A percentile compares a stretch with the other conserved stretches of the same genome.
phyloP scores from a whole-genome alignment of 2,329 filamentous ascomycete genomes.

The Botrytis byssoidea region DNA sequence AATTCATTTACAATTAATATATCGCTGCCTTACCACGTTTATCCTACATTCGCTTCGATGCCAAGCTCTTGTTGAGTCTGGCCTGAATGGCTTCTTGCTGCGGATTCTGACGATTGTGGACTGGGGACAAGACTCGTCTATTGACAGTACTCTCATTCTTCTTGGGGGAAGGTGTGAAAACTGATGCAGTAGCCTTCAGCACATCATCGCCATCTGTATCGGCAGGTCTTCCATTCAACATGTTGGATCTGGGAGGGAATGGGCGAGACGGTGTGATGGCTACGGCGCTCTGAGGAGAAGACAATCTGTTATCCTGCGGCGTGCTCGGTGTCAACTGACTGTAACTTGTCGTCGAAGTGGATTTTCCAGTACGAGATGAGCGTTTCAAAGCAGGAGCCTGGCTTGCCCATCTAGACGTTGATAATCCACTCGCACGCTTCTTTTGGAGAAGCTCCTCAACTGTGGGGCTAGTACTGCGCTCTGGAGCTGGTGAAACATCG shows the following conservation, averaged over 20 bases:
- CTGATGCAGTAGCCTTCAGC: constrained; percentile 19
- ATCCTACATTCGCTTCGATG: neutral
- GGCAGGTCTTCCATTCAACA: neutral
- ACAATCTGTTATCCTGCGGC: neutral
- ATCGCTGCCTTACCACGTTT: neutral
- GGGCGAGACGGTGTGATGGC: neutral
- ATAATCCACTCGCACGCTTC: constrained; percentile 1
- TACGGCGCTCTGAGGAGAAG: neutral
- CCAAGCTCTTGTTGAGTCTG: constrained; percentile 25
- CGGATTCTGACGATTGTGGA: constrained; percentile 17
- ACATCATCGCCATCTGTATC: constrained; percentile 3
- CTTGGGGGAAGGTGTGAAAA: constrained; percentile 17
- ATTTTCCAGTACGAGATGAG: neutral
- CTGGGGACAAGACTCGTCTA: constrained; percentile 23
- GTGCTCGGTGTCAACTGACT: neutral
- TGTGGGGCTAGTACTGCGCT: constrained; percentile 6
- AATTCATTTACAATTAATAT: neutral
- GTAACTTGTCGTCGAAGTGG: neutral
- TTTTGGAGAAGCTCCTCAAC: constrained; percentile 13
- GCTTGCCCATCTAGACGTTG: constrained; percentile 19
- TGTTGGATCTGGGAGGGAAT: constrained; percentile 5
- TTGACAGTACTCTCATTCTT: neutral
- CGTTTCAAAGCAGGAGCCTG: neutral
- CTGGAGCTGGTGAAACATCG: neutral
- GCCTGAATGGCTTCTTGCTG: constrained; percentile 21